Percentiles rank a stretch among this genome's conserved stretches.
Conservation (phyloP, 2,329 filamentous ascomycete genomes). For the Alternaria conjuncta region DNA sequence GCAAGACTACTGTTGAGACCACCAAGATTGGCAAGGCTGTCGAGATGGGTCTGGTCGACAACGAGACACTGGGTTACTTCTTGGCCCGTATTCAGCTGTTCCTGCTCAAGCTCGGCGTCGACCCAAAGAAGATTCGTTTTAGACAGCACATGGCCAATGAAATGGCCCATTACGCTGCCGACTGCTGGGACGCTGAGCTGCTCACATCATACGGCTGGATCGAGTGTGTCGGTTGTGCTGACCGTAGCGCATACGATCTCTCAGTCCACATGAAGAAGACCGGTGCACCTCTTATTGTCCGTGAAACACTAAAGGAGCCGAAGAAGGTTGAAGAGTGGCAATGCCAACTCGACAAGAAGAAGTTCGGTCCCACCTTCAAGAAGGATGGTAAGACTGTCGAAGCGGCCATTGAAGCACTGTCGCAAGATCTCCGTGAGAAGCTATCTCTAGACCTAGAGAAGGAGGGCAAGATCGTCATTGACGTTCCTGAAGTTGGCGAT, state of each 20-base stretch:
- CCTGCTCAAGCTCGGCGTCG: constrained; percentile 85
- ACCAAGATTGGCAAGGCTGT: constrained; percentile 88
- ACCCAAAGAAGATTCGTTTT: constrained; percentile 88
- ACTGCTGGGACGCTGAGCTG: constrained; percentile 98
- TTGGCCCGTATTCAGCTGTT: constrained; percentile 92
- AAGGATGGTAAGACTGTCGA: constrained; percentile 86
- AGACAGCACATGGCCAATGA: constrained; percentile 94
- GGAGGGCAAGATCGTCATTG: constrained; percentile 76
- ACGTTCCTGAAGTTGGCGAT: constrained; percentile 70
- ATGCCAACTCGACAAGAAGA: constrained; percentile 89
- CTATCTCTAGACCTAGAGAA: constrained; percentile 75
- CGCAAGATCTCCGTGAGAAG: constrained; percentile 82
- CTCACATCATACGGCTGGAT: constrained; percentile 95
- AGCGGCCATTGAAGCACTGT: constrained; percentile 74
- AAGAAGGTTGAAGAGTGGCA: constrained; percentile 85
- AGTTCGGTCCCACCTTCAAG: constrained; percentile 94
- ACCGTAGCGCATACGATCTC: constrained; percentile 93
- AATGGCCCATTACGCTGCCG: constrained; percentile 92
- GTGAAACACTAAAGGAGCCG: constrained; percentile 80
- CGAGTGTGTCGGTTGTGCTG: constrained; percentile 96
- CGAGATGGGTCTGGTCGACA: constrained; percentile 81
- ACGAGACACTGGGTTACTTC: constrained; percentile 98
- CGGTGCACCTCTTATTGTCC: constrained; percentile 81
- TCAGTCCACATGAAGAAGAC: constrained; percentile 93
- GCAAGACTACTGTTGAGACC: constrained; percentile 76